Evolutionary conservation across 2,329 filamentous ascomycete species (phyloP).

Genomic region (Ceratocystis diversiconidia): DNA sequence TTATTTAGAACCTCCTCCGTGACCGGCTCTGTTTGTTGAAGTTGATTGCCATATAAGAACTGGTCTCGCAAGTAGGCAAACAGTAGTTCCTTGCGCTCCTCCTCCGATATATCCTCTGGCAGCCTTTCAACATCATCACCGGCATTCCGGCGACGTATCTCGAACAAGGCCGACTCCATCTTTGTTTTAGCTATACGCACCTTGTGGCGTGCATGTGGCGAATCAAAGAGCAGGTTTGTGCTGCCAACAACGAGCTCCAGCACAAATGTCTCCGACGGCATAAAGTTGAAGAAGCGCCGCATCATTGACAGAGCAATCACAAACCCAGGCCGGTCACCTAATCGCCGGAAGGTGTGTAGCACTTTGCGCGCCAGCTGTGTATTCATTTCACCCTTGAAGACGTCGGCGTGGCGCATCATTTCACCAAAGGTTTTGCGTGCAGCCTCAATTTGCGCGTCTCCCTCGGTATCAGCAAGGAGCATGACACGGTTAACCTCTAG

Average conservation of each 20-base stretch:
- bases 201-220: constrained; percentile 28
- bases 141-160: constrained; percentile 6
- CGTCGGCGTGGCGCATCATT: constrained; percentile 34
- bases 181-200: constrained; percentile 31
- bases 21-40: constrained; percentile 19
- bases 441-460: constrained; percentile 24
- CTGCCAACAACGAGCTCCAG: constrained; percentile 35
- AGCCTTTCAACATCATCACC: constrained; percentile 22
- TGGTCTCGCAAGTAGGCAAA: constrained; percentile 28
- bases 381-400: constrained; percentile 32
- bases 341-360: constrained; percentile 36
- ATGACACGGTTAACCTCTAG: constrained; percentile 37
- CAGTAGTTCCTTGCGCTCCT: constrained; percentile 28
- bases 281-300: constrained; percentile 31
- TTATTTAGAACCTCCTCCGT: constrained; percentile 23
- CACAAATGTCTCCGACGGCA: constrained; percentile 32
- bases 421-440: constrained; percentile 34
- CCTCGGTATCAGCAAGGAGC: constrained; percentile 23
- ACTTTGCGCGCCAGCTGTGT: constrained; percentile 35
- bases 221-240: constrained; percentile 32
- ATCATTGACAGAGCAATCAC: constrained; percentile 33
- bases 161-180: constrained; percentile 27
- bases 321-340: constrained; percentile 32
- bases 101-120: constrained; percentile 26
- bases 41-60: constrained; percentile 4